These are phyloP conservation scores for Inonotus obliquus DNA, from an alignment of 1,284 basidiomycete species.

Conservation along the genomic window DNA sequence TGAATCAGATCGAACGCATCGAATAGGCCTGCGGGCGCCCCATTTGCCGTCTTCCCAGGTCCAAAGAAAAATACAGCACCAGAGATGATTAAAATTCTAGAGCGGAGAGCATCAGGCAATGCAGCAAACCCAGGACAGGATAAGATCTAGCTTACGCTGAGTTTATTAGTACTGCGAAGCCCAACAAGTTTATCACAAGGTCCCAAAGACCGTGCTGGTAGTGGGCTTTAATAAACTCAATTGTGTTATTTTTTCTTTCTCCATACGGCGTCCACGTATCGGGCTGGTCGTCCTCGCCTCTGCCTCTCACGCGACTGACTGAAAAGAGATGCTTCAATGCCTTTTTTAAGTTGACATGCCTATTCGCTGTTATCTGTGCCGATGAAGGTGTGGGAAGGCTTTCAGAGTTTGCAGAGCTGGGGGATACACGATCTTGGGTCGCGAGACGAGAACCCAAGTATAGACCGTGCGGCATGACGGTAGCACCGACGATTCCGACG, in stretches of 20 bases:
- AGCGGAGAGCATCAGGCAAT: background rate
- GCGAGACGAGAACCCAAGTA: slow-evolving; percentile 86
- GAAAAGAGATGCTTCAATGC: slow-evolving; percentile 12
- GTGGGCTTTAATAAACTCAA: slow-evolving; percentile 70
- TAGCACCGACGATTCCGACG: slow-evolving; percentile 80
- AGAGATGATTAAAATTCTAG: slow-evolving; percentile 65
- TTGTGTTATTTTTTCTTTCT: slow-evolving; percentile 60
- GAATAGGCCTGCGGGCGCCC: slow-evolving; percentile 68
- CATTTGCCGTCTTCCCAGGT: slow-evolving; percentile 25
- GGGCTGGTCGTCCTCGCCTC: slow-evolving; percentile 6
- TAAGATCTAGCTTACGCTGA: slow-evolving; percentile 30
- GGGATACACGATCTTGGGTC: slow-evolving; percentile 65
- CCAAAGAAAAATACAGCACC: slow-evolving; percentile 73
- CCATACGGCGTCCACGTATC: slow-evolving; percentile 22
- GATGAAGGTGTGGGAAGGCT: slow-evolving; percentile 1
- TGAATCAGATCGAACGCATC: slow-evolving; percentile 78
- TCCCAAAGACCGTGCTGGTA: slow-evolving; percentile 74
- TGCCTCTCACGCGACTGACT: background rate
- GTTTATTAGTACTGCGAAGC: slow-evolving; percentile 87
- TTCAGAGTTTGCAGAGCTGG: slow-evolving; percentile 19
- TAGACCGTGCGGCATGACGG: slow-evolving; percentile 88
- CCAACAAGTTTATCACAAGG: slow-evolving; percentile 61
- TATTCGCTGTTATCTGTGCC: background rate
- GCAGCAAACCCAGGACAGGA: background rate
- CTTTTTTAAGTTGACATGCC: background rate